A percentile compares a stretch with the other conserved stretches of the same genome.
Conservation (phyloP, 179 eudicot genomes). For the Beta lomatogona region DNA sequence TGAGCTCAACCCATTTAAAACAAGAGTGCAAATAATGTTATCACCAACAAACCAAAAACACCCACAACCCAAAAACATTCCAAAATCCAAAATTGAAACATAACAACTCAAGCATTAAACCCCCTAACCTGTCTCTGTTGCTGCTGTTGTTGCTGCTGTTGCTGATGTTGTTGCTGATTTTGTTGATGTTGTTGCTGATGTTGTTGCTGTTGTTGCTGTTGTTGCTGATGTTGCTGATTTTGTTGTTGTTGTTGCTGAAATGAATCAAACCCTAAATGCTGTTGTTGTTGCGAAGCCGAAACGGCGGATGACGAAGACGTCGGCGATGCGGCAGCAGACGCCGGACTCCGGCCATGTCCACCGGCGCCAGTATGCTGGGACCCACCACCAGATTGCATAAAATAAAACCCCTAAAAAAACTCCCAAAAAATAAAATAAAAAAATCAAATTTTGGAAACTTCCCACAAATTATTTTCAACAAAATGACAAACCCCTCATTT, state of each 20-base stretch:
- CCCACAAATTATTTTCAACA: conserved; percentile 25
- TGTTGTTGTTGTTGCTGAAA: conserved; percentile 18
- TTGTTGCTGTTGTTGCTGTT: too few relatives aligned
- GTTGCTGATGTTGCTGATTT: too few relatives aligned
- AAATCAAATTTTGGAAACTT: conserved; percentile 13
- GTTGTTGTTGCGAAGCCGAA: conserved; percentile 49
- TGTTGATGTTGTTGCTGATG: too few relatives aligned
- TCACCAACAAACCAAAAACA: not conserved
- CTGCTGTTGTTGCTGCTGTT: conserved; percentile 25
- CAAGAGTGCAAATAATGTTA: too few relatives aligned
- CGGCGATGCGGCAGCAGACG: conserved; percentile 77
- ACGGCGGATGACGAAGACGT: conserved; percentile 71
- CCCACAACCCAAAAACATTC: not conserved
- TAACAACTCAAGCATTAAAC: conserved; percentile 15
- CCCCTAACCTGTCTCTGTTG: conserved; percentile 67
- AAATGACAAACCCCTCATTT: conserved; percentile 28
- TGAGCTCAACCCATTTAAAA: conserved; percentile 11
- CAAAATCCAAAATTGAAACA: not conserved
- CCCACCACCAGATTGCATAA: conserved; percentile 93
- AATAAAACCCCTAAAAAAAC: not conserved
- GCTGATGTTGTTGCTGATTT: too few relatives aligned
- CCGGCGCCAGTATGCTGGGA: conserved; percentile 54
- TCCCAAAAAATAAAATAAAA: not conserved
- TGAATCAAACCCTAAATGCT: conserved; percentile 58
- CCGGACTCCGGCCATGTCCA: conserved; percentile 70